Conservation (phyloP, 2,329 filamentous ascomycete genomes). For the Pezicula radicicola region DNA sequence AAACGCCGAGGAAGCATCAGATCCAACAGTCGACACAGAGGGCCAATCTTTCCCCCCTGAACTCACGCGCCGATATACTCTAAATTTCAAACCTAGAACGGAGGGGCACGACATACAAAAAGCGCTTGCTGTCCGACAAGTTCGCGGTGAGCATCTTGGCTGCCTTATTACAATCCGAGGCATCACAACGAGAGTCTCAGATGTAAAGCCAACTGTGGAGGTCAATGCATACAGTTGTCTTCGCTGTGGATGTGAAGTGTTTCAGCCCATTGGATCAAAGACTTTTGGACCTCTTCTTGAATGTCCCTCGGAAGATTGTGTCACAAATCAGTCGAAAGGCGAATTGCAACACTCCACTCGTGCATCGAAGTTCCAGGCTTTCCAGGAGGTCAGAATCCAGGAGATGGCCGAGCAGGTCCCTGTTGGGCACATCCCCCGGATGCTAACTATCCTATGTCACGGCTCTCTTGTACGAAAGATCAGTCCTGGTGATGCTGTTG, state of each 20-base stretch:
- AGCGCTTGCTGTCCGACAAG: conserved; percentile 84
- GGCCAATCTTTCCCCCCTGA: conserved; percentile 76
- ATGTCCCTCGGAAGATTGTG: conserved; percentile 89
- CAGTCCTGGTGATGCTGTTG: conserved; percentile 91
- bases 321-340: conserved; percentile 85
- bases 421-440: conserved; percentile 93
- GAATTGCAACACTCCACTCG: conserved; percentile 93
- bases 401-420: conserved; percentile 99
- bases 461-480: conserved; percentile 82
- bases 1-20: conserved; percentile 61
- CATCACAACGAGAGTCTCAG: conserved; percentile 91
- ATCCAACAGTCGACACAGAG: conserved; percentile 64
- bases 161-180: conserved; percentile 91
- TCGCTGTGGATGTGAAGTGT: conserved; percentile 93
- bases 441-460: conserved; percentile 85
- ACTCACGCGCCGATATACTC: conserved; percentile 87
- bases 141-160: conserved; percentile 89
- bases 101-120: conserved; percentile 61
- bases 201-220: conserved; percentile 96
- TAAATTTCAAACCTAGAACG: conserved; percentile 93
- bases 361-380: conserved; percentile 93
- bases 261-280: conserved; percentile 90
- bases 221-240: conserved; percentile 99
- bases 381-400: conserved; percentile 98
- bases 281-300: conserved; percentile 84